Evolutionary conservation across 352 stramenopile genomes (phyloP).

Genomic region (Phytophthora pinifolia): DNA sequence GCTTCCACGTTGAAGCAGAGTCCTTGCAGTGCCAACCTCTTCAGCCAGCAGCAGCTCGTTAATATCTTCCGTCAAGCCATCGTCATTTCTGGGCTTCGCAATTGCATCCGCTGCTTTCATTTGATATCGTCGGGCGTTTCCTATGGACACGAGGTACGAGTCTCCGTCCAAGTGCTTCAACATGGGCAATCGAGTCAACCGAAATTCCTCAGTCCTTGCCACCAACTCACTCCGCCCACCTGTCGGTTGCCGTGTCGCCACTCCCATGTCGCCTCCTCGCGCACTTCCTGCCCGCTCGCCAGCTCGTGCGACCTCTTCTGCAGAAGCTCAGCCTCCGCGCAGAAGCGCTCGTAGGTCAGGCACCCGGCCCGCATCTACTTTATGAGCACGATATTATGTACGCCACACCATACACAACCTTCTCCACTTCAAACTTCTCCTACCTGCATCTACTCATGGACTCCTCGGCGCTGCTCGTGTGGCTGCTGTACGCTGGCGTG

Average conservation of each 20-base stretch:
- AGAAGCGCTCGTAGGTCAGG: conserved; percentile 57
- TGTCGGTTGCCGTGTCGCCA: conserved; percentile 55
- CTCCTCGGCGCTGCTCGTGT: conserved; percentile 44
- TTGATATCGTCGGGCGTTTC: conserved; percentile 27
- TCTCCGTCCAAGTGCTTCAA: conserved; percentile 62
- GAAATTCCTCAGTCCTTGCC: neutral
- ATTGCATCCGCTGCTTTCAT: neutral
- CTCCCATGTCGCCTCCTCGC: conserved; percentile 40
- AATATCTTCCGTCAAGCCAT: conserved; percentile 8
- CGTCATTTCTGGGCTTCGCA: neutral
- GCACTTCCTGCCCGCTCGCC: conserved; percentile 7
- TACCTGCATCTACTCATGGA: no score
- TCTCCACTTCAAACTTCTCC: conserved; percentile 25
- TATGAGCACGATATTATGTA: neutral
- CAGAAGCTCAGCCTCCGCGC: conserved; percentile 44
- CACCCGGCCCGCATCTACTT: conserved; percentile 24
- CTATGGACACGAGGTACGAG: conserved; percentile 63
- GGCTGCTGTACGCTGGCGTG: conserved; percentile 67
- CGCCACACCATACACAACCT: conserved; percentile 4
- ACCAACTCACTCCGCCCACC: conserved; percentile 23
- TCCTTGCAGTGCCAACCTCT: conserved; percentile 12
- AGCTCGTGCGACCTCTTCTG: conserved; percentile 37
- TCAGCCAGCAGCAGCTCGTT: conserved; percentile 18
- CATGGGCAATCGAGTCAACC: conserved; percentile 1
- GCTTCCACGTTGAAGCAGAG: conserved; percentile 1